Conservation (phyloP, 768 basidiomycete genomes). For the Boletellus ananas region DNA sequence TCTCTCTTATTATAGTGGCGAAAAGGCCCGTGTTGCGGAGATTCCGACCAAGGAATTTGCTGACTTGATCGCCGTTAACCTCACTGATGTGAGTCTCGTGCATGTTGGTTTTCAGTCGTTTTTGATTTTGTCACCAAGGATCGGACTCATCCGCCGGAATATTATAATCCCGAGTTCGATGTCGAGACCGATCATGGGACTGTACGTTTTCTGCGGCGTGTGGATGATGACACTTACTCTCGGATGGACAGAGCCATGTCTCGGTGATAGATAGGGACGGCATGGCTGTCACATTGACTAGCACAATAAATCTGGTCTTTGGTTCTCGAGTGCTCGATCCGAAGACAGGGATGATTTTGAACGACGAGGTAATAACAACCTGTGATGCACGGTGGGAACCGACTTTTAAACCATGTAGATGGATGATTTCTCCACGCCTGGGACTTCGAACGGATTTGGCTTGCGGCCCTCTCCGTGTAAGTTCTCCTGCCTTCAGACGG, state of each 20-base stretch:
- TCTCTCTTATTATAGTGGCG: slow-evolving; percentile 55
- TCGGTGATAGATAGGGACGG: slow-evolving; percentile 80
- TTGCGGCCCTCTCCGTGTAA: slow-evolving; percentile 77
- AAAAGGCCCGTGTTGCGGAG: slow-evolving; percentile 50
- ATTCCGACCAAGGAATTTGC: slow-evolving; percentile 73
- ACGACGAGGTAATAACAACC: slow-evolving; percentile 64
- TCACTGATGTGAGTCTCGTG: slow-evolving; percentile 68
- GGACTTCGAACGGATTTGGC: slow-evolving; percentile 78
- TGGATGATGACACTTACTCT: slow-evolving; percentile 5
- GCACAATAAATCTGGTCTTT: slow-evolving; percentile 87
- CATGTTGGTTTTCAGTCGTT: slow-evolving; percentile 2
- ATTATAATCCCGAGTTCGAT: slow-evolving; percentile 84
- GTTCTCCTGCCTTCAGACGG: slow-evolving; percentile 13
- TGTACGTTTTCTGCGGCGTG: slow-evolving; percentile 20
- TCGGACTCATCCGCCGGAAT: slow-evolving; percentile 71
- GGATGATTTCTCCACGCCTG: slow-evolving; percentile 92
- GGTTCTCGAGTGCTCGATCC: slow-evolving; percentile 86
- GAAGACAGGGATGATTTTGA: slow-evolving; percentile 83
- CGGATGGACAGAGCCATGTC: slow-evolving; percentile 64
- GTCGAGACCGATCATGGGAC: slow-evolving; percentile 84
- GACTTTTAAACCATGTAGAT: slow-evolving; percentile 42
- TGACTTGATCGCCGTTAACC: slow-evolving; percentile 52
- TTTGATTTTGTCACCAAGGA: slow-evolving; percentile 46
- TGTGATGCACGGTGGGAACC: background rate
- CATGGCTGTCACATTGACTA: slow-evolving; percentile 83